Evolutionary conservation across 2,329 filamentous ascomycete species (phyloP), one percentile per base, ranked within the genome.

Genomic region (Aspergillus fischeri): DNA sequence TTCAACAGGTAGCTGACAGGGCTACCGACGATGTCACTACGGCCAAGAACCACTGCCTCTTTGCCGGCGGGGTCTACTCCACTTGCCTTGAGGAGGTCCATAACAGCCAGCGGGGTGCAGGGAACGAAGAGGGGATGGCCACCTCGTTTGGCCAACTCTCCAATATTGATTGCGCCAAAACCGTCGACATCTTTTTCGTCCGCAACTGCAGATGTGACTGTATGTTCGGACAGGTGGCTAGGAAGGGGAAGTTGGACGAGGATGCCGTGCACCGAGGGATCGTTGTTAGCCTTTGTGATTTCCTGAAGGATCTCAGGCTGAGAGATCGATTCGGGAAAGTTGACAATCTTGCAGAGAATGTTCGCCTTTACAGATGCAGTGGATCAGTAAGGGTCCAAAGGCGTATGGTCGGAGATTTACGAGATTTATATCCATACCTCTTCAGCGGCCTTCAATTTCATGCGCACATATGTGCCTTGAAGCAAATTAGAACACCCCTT

Each of bases 171-270:
- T 56, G 91, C 88, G 56, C 94, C 93, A 71, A 99, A 99, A 53
- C 94, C 94, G 77, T 99, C 94, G 52, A 99, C 94, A 80, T 99
- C 94, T 79, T 99, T 99, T 76, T 94, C 90, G 68, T 93, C 89
- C 47, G 90, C 83, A 20, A 99, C 94, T 21, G 91, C 88, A 51
- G 92, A 96, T 32, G 94, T 99, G 70, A 99, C 81, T 45, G 83
- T 80, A 73, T 96, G 91, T 80, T 99, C 94, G 58, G 92, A 91
- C 69, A 99, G 87, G 74, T 95, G 89, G 67, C 86, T 86, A 20
- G 94, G 94, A 21, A 99, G 81, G 41, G 94, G 94, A 58, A 99
- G 78, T 77, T 99, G 94, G 49, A 99, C 92, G 58, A 99, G 83
- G 67, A 99, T 91, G 65, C 94, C 94, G 74, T 97, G 91, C 50